Evolutionary conservation across 106 monocot species (phyloP), one percentile per base, ranked within the genome.

Genomic region (Phalaenopsis equestris): DNA sequence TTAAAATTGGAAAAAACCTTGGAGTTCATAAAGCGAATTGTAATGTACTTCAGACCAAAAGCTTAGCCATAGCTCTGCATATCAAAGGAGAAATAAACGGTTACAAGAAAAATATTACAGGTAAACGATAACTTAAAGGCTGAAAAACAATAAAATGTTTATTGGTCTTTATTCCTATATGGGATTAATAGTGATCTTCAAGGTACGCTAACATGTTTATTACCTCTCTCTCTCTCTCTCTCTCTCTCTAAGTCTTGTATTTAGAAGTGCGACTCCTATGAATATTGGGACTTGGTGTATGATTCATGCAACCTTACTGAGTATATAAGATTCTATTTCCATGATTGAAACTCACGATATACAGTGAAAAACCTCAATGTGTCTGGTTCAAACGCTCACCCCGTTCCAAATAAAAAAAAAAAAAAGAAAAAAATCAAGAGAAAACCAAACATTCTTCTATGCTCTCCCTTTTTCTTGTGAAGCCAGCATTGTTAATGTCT

Each of bases 41-140:
- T 90, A 90, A 79, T 90, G 90, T 47, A 90, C 90, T 87, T 88
- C 90, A 15, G 85, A 90, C 90, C 90, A 90, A 72, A 90, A 90
- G 72, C 90, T 90, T 65, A 90, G 82, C 90, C 90, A 90, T 65
- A 90, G 72, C 79, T 87, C 90, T 90, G 78, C 57, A 86, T 46
- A 45, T 45, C 43, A 36, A 85, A 12, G 12, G 38, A 36, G 38
- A 70, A 67, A 7, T 12, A 70, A 70, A 38, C 38, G 6, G 23
- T 70, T 70, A 37, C 38, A 70, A 70, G 30, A 19, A 64, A 23
- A n/a, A 24, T 64, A 23, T 8, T 64, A 64, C 3, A 64, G 24
- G 24, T 64, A 24, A 21, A 64, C 21, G 24, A 64, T n/a, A 64
- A 64, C n/a, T 7, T 64, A 70, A 14, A 70, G n/a, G 21, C 21